Percentiles rank a stretch among this genome's conserved stretches.
Evolutionary conservation across 2,329 filamentous ascomycete genomes (phyloP).

Genomic region (Fusarium robinianum): DNA sequence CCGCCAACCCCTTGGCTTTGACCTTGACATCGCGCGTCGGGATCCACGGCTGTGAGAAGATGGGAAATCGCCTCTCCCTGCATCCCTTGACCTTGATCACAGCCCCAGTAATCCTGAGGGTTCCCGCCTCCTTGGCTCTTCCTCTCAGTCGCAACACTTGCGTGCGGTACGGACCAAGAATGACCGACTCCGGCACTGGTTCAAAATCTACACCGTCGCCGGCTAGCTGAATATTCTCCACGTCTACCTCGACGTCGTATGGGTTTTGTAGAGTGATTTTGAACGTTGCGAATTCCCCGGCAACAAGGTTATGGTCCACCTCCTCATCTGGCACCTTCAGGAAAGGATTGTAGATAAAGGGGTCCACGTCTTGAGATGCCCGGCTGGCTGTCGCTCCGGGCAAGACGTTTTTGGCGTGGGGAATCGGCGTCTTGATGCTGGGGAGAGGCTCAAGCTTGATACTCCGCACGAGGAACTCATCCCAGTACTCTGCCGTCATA

Average conservation of each 20-base stretch:
- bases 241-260: conserved; percentile 88
- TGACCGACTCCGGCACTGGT: conserved; percentile 64
- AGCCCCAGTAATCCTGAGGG: conserved; percentile 76
- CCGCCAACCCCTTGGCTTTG: conserved; percentile 71
- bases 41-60: conserved; percentile 78
- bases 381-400: conserved; percentile 55
- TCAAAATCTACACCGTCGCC: conserved; percentile 75
- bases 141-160: conserved; percentile 77
- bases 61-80: conserved; percentile 78
- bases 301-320: conserved; percentile 72
- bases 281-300: conserved; percentile 77
- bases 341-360: conserved; percentile 96
- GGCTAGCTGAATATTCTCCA: conserved; percentile 79
- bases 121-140: conserved; percentile 67
- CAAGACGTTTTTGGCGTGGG: conserved; percentile 63
- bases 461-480: conserved; percentile 86
- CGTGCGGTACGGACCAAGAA: conserved; percentile 80
- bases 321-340: conserved; percentile 67
- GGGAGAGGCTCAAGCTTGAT: conserved; percentile 70
- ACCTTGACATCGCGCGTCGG: conserved; percentile 71
- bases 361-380: conserved; percentile 69
- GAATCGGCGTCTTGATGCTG: conserved; percentile 63
- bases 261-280: conserved; percentile 88
- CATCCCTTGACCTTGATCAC: conserved; percentile 81
- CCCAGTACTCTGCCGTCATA: conserved; percentile 88